A percentile compares a stretch with the other conserved stretches of the same genome.
Conservation (phyloP, 257 asterid species). For the Dorcoceras hygrometricum region DNA sequence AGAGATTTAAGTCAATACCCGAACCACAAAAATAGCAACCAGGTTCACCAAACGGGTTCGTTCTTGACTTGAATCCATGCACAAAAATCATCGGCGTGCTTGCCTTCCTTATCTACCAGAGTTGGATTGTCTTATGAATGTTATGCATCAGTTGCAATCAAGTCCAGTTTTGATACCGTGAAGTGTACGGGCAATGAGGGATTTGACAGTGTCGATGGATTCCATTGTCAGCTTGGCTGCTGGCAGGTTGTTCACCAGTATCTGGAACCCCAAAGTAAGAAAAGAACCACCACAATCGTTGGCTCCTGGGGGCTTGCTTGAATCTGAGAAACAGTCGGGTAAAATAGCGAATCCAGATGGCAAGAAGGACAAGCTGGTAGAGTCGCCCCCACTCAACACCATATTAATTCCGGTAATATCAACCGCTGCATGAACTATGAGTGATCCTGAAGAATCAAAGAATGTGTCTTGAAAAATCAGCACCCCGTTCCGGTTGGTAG, state of each 20-base stretch:
- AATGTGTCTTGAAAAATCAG: conserved; percentile 70
- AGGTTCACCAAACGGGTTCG: conserved; percentile 57
- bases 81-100: neutral
- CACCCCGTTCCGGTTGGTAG: conserved; percentile 35
- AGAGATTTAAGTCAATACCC: conserved; percentile 74
- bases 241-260: conserved; percentile 48
- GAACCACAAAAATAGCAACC: conserved; percentile 50
- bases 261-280: conserved; percentile 71
- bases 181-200: conserved; percentile 58
- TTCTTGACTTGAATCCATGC: conserved; percentile 68
- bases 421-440: conserved; percentile 59
- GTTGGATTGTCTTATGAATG: neutral
- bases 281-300: conserved; percentile 45
- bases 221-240: conserved; percentile 62
- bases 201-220: conserved; percentile 55
- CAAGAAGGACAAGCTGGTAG: conserved; percentile 49
- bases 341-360: conserved; percentile 77
- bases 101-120: neutral
- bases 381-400: conserved; percentile 68
- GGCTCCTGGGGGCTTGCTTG: conserved; percentile 19
- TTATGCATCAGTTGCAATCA: conserved; percentile 34
- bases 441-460: conserved; percentile 56
- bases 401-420: conserved; percentile 45
- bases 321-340: conserved; percentile 48
- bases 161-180: conserved; percentile 54